Conservation (phyloP, 2,329 filamentous ascomycete genomes). For the Phaeosphaeriaceae sp. region DNA sequence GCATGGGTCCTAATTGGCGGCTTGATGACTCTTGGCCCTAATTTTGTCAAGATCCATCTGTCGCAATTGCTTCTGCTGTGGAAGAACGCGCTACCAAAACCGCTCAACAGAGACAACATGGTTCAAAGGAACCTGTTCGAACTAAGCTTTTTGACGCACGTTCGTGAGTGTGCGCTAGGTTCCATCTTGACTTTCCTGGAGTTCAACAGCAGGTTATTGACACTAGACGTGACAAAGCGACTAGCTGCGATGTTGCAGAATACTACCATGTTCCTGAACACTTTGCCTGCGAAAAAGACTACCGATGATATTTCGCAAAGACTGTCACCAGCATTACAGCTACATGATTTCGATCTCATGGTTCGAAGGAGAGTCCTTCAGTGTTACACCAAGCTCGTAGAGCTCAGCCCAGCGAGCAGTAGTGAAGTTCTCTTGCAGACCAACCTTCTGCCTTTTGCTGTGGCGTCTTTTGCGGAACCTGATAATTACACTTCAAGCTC, state of each 20-base stretch:
- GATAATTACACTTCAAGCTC: constrained; percentile 86
- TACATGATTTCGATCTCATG: constrained; percentile 91
- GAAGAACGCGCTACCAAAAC: constrained; percentile 96
- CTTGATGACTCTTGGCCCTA: constrained; percentile 93
- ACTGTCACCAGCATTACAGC: constrained; percentile 81
- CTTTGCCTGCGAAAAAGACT: constrained; percentile 80
- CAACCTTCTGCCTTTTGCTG: constrained; percentile 85
- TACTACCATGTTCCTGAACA: constrained; percentile 86
- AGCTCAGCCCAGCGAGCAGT: constrained; percentile 82
- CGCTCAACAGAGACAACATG: constrained; percentile 90
- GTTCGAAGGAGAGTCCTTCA: constrained; percentile 91
- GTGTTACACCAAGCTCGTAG: constrained; percentile 91
- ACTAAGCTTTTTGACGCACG: constrained; percentile 90
- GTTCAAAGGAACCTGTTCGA: constrained; percentile 83
- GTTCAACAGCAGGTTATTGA: constrained; percentile 90
- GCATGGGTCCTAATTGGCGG: constrained; percentile 98
- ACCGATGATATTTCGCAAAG: constrained; percentile 86
- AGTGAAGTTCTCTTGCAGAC: constrained; percentile 88
- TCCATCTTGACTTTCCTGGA: constrained; percentile 91
- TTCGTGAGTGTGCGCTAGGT: constrained; percentile 90
- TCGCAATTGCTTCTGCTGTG: constrained; percentile 91
- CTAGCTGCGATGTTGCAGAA: constrained; percentile 95
- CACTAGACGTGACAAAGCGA: constrained; percentile 90
- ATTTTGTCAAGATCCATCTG: constrained; percentile 98
- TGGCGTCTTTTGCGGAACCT: constrained; percentile 91